These are phyloP conservation scores for Penicillium alfredii DNA, from an alignment of 495 filamentous ascomycete species.

Conservation along the genomic window DNA sequence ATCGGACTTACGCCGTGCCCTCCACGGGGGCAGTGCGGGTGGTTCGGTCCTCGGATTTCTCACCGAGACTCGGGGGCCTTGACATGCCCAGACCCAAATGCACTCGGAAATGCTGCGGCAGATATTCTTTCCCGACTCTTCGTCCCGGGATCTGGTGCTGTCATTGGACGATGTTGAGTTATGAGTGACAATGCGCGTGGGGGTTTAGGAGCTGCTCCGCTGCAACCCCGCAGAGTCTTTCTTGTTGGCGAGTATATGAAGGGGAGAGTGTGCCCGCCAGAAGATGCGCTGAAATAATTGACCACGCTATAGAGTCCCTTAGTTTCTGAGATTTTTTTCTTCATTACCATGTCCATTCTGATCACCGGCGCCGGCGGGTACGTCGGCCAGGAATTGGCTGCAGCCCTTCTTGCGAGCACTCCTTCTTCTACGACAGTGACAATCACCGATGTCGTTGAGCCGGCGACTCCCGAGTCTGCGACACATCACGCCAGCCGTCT, in stretches of 20 bases:
- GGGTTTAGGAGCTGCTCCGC: constrained; percentile 7
- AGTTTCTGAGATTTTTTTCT: not conserved
- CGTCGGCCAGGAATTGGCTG: constrained; percentile 61
- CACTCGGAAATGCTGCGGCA: too few relatives aligned
- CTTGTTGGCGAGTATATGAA: constrained; percentile 12
- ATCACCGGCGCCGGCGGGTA: constrained; percentile 70
- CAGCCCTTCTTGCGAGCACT: constrained; percentile 51
- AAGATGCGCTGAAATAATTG: too few relatives aligned
- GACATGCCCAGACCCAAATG: too few relatives aligned
- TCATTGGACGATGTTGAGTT: constrained; percentile 13
- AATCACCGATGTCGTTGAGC: constrained; percentile 59
- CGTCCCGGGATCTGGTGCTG: not conserved
- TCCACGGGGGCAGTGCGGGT: not conserved
- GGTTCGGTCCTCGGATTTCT: constrained; percentile 31
- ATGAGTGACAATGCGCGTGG: constrained; percentile 11
- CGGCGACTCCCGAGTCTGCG: constrained; percentile 46
- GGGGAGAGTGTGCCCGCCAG: too few relatives aligned
- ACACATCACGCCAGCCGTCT: constrained; percentile 37
- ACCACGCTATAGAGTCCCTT: not conserved
- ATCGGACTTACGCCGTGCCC: constrained; percentile 33
- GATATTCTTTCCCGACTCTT: too few relatives aligned
- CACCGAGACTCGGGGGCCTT: constrained; percentile 34
- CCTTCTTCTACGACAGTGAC: constrained; percentile 48
- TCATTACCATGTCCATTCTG: constrained; percentile 52
- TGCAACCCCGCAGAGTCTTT: constrained; percentile 10